These are phyloP conservation scores for Mycena chlorophos DNA, from an alignment of 768 basidiomycete genomes.

Conservation along the genomic window DNA sequence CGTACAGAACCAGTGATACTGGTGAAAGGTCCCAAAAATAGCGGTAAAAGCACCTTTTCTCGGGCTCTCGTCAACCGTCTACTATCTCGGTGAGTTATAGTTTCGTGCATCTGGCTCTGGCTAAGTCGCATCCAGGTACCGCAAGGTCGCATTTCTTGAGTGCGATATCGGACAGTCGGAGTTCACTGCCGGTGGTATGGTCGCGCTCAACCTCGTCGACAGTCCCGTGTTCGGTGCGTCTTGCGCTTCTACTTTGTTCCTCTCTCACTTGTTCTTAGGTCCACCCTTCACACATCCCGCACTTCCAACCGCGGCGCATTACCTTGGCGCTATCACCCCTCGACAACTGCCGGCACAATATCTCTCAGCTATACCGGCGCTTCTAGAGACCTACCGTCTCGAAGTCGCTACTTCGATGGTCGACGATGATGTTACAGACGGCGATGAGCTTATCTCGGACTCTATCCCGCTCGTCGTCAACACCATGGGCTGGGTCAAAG, in stretches of 20 bases:
- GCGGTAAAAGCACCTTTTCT: slow-evolving; percentile 90
- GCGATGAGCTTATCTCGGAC: slow-evolving; percentile 47
- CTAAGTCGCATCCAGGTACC: slow-evolving; percentile 50
- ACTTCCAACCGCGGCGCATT: slow-evolving; percentile 74
- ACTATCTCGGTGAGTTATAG: slow-evolving; percentile 47
- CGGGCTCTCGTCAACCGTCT: slow-evolving; percentile 72
- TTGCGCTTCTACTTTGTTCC: neutral
- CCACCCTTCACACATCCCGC: slow-evolving; percentile 86
- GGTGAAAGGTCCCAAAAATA: slow-evolving; percentile 82
- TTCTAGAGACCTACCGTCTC: slow-evolving; percentile 66
- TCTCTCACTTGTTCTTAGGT: slow-evolving; percentile 43
- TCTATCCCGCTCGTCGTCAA: slow-evolving; percentile 85
- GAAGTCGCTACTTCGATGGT: slow-evolving; percentile 63
- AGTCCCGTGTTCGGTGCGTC: slow-evolving; percentile 66
- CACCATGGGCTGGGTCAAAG: slow-evolving; percentile 97
- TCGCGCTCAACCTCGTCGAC: slow-evolving; percentile 74
- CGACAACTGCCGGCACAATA: slow-evolving; percentile 77
- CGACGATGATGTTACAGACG: slow-evolving; percentile 25
- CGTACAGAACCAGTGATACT: slow-evolving; percentile 47
- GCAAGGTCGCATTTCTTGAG: slow-evolving; percentile 86
- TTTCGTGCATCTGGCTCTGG: neutral
- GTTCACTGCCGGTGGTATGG: slow-evolving; percentile 84
- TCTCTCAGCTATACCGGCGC: slow-evolving; percentile 61
- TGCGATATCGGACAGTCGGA: slow-evolving; percentile 94
- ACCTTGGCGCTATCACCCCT: slow-evolving; percentile 77